Evolutionary conservation across 2,329 filamentous ascomycete genomes (phyloP), one percentile per base, ranked within the genome.

Genomic region (Colletotrichum orbiculare): DNA sequence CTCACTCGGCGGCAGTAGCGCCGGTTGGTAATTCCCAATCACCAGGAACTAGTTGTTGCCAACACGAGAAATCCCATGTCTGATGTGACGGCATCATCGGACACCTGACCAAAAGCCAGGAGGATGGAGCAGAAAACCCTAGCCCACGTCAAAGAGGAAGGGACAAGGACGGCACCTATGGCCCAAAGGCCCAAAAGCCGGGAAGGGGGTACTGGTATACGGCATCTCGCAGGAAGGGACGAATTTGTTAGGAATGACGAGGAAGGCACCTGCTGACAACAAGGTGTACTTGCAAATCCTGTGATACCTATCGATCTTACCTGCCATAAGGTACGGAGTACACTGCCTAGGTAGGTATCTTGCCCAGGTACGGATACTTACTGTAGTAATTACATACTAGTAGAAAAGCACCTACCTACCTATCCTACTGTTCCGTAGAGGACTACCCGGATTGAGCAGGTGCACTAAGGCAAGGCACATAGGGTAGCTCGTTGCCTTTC

Each of bases 401-500:
- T 17, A 25, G 25, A 25, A 25, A 25, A 25, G 25, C 25, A 25
- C 25, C 25, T 25, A 5, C 25, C 4, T 25, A 25, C 25, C 25
- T 25, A 25, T 5, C 25, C 4, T 25, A 25, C 25, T 25, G 46
- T 33, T 45, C 5, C 42, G 10, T 45, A 6, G 7, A n/a, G 42
- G 9, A 47, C 8, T 43, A n/a, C 15, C 42, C 42, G 42, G 13
- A 43, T 15, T 15, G 8, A 15, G 11, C 13, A 47, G 17, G n/a
- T 47, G 50, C 37, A 25, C 25, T 25, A 42, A 39, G 39, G 50
- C 15, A 54, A 33, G 50, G 25, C 25, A 25, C 11, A 43, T 11
- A 41, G 4, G 39, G 62, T 47, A 63, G 63, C 42, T 63, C 63
- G 34, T 54, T 66, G 42, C 58, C 58, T 3, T 34, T 53, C 53